Evolutionary conservation across 192 early-diverging fungal genomes (phyloP), one percentile per base, ranked within the genome.

Genomic region (Coemansia sp.): DNA sequence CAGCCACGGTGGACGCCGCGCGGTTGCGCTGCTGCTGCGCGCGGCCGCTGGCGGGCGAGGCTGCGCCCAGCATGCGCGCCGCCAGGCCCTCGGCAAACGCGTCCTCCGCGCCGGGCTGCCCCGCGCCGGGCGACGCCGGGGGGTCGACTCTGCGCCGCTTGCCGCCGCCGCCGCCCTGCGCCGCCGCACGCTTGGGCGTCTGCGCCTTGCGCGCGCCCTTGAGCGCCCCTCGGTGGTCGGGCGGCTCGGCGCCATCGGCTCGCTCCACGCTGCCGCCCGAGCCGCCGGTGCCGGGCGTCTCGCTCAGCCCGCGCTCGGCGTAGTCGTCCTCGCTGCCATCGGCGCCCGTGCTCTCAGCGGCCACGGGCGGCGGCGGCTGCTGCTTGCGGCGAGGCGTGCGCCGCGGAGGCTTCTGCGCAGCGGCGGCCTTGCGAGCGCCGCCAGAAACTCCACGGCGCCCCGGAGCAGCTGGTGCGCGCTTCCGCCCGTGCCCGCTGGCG

Each of bases 21-120:
- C 76, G 71, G 38, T 65, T 63, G 47, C 76, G 65, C 27, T 63
- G 49, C 49, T 31, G 40, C 43, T 39, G 56, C 17, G 27, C 49
- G 12, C 29, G 32, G 32, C 65, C 17, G 27, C 31, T 10, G 24
- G 56, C 64, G 17, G 51, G 38, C 25, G 56, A 63, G 40, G 43
- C 66, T 12, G 49, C 64, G 20, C 65, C 57, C 60, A 77, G 49
- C 61, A 77, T 77, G 20, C 65, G 68, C 9, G 75, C 69, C 27
- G 67, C 65, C 22, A 77, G 49, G 14, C 71, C 75, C 40, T 77
- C 72, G 38, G 65, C 61, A 49, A 53, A 53, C 27, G 1, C 49
- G 49, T 53, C 49, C 14, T 27, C 49, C n/a, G 5, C 25, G 59
- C 38, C 59, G 3, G 46, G 19, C 38, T 11, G 15, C 20, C 31